Conservation (phyloP, 75 land plant species). For the Adiantum capillusveneris region DNA sequence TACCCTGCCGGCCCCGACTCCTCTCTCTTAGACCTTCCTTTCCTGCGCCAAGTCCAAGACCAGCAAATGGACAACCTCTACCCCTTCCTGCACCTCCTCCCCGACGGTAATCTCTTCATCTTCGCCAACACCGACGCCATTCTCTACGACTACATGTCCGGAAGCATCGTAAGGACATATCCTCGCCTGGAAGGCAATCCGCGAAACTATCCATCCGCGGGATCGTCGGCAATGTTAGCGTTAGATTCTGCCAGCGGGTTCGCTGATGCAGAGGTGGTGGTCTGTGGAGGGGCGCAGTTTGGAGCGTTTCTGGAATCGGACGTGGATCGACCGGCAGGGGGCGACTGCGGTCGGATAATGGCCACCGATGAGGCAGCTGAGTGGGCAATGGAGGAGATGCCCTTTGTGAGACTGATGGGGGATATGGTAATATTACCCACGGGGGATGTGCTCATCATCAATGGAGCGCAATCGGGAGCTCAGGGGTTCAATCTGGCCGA, state of each 20-base stretch:
- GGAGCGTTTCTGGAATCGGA: constrained; percentile 45
- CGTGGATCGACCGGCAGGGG: constrained; percentile 29
- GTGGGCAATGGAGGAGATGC: constrained; percentile 79
- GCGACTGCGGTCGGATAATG: constrained; percentile 56
- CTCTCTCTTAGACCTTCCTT: constrained; percentile 25
- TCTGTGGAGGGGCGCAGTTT: constrained; percentile 66
- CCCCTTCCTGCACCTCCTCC: constrained; percentile 78
- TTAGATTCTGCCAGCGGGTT: constrained; percentile 25
- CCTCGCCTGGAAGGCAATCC: constrained; percentile 56
- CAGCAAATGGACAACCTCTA: constrained; percentile 69
- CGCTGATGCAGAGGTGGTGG: constrained; percentile 40
- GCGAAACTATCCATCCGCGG: constrained; percentile 63
- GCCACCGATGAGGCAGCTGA: constrained; percentile 38
- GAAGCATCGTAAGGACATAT: constrained; percentile 23
- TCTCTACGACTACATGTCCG: constrained; percentile 35
- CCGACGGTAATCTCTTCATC: constrained; percentile 71
- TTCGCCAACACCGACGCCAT: constrained; percentile 71
- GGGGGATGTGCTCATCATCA: constrained; percentile 58
- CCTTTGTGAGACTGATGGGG: constrained; percentile 64
- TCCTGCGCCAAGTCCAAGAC: constrained; percentile 35
- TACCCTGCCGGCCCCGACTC: constrained; percentile 27
- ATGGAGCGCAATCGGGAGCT: constrained; percentile 62
- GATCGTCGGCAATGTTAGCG: constrained; percentile 63
- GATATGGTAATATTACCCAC: constrained; percentile 79
- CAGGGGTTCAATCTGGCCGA: constrained; percentile 61